phyloP scores from a whole-genome alignment of 768 basidiomycete genomes.

The Lactarius trivialis region DNA sequence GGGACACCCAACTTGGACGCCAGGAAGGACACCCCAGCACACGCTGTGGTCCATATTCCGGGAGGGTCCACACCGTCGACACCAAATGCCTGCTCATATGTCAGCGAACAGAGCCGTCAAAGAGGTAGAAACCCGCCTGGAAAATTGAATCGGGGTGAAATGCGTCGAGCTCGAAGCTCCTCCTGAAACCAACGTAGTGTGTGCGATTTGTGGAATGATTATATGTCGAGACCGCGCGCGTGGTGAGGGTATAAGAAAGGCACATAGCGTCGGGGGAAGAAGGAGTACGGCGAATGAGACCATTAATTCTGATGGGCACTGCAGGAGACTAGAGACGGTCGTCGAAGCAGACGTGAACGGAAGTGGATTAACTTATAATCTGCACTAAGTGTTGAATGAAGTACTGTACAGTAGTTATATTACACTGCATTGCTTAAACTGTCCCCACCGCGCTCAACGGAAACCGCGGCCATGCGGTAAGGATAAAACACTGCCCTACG shows the following conservation, averaged over 20 bases:
- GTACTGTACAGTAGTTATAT: not conserved
- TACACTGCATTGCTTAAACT: not conserved
- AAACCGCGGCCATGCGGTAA: not conserved
- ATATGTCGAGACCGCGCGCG: slow-evolving; percentile 16
- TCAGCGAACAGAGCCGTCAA: not conserved
- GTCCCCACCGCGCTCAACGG: not conserved
- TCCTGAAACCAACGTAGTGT: slow-evolving; percentile 22
- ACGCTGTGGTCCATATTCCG: slow-evolving; percentile 19
- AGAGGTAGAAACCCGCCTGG: slow-evolving; percentile 22
- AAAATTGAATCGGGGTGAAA: slow-evolving; percentile 28
- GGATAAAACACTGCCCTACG: not conserved
- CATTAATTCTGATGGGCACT: not conserved
- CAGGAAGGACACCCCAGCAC: slow-evolving; percentile 26
- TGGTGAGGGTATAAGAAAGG: slow-evolving; percentile 23
- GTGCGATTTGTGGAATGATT: slow-evolving; percentile 25
- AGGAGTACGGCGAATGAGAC: slow-evolving; percentile 24
- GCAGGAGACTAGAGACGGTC: not conserved
- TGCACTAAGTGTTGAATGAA: not conserved
- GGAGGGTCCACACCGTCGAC: slow-evolving; percentile 23
- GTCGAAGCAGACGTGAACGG: not conserved
- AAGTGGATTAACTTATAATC: not conserved
- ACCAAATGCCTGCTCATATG: slow-evolving; percentile 25
- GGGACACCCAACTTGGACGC: slow-evolving; percentile 23
- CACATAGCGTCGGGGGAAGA: no score
- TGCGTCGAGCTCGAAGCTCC: slow-evolving; percentile 21